These are phyloP conservation scores for Clavispora asparagi DNA, from an alignment of 805 yeast genomes.

Conservation along the genomic window DNA sequence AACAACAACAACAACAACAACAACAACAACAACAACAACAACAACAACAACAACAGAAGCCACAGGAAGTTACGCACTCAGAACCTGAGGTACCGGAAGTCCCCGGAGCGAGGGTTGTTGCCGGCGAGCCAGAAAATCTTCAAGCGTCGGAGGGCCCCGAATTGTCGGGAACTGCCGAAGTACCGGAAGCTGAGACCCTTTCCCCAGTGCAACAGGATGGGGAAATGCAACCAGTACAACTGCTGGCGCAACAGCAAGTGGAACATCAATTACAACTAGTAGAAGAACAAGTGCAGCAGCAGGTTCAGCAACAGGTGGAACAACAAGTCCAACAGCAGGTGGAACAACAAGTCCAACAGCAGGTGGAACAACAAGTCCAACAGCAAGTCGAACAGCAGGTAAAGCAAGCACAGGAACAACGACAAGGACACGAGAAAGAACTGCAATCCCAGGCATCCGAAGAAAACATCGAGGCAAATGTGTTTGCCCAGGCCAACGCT, in stretches of 20 bases:
- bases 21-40: too few relatives aligned
- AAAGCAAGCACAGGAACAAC: neutral
- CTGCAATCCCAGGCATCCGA: neutral
- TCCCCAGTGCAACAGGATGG: neutral
- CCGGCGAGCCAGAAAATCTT: too few relatives aligned
- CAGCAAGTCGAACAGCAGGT: neutral
- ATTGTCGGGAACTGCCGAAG: too few relatives aligned
- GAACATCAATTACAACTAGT: neutral
- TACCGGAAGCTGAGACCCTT: too few relatives aligned
- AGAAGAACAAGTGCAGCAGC: too few relatives aligned
- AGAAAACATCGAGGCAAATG: neutral
- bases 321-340: neutral
- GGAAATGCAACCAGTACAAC: neutral
- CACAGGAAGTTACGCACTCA: neutral
- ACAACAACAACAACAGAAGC: too few relatives aligned
- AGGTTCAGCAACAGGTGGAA: neutral
- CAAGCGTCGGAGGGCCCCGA: too few relatives aligned
- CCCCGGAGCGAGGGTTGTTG: too few relatives aligned
- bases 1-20: too few relatives aligned
- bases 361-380: neutral
- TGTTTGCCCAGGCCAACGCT: neutral
- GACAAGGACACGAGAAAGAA: neutral
- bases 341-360: neutral
- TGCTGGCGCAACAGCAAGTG: neutral
- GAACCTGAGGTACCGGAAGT: too few relatives aligned